Base-by-base conservation (phyloP, 805 yeast species). In the Pichia insulana region DNA sequence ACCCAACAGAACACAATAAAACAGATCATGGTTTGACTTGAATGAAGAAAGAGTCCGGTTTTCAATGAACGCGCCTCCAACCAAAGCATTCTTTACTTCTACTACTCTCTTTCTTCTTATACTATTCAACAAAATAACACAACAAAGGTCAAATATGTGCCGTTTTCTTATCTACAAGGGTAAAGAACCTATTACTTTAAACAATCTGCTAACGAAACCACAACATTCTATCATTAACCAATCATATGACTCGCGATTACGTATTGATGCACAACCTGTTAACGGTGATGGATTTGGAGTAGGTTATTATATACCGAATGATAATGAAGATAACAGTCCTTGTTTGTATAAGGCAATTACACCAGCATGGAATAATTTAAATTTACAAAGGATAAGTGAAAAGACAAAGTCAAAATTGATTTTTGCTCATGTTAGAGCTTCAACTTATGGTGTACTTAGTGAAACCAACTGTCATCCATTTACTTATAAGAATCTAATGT, bases 241-340 rank as follows among this genome's bases (percentile, higher is more conserved):
- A 58, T 85, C 96, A 2, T 92, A 84, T 56, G 98, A 92, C 59
- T 80, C 92, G 33, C 65, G 98, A 38, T 69, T 92, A 32, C 70
- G 98, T 43, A 69, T 92, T 15, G 97, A 92, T 56, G 80, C 78
- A 64, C 68, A 95, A 40, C 97, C 98, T 2, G 86, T 92, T 52
- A 92, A 92, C 59, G 98, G 98, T 34, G 98, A 92, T 62, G 98
- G 98, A 0, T 92, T 92, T 61, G 98, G 98, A 2, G 90, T 92
- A 18, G 97, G 97, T 1, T 92, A 92, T 64, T 92, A 92, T 57
- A 70, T 79, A 3, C 53, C 66, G n/a, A 83, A 76, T 19, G 39
- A 25, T 34, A 44, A 34, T 8, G 30, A 36, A 12, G 45, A 47
- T 10, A 49, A 58, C 10, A 75, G 77, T 2, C 97, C 98, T 20